Evolutionary conservation across 495 filamentous ascomycete genomes (phyloP), one percentile per base, ranked within the genome.

Genomic region (Umbilicaria muhlenbergii): DNA sequence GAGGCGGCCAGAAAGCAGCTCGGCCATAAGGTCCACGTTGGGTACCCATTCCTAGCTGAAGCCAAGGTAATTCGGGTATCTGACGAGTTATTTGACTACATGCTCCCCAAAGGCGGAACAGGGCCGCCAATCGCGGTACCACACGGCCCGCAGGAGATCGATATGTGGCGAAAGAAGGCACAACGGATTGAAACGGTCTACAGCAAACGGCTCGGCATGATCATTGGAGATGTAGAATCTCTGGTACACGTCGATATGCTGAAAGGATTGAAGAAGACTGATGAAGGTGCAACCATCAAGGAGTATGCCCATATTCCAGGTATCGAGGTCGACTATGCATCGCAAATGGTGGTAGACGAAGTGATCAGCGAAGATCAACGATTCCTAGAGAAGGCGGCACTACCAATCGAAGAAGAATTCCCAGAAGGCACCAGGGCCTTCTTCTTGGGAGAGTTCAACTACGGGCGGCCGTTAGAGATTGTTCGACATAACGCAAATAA

Each of bases 41-140:
- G 92, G 42, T 99, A 92, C 58, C 92, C 92, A 6, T 96, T 93
- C 62, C 60, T 99, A 49, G 84, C 92, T 52, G 92, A 99, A 67
- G 92, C 83, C 37, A 86, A 86, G 56, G 81, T 96, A 17, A 68
- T 81, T 41, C 74, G 76, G 32, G 83, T 99, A 3, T 93, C 86
- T 1, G 92, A 99, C 55, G 89, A 96, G 58, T 66, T 96, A 11
- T 96, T 95, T 56, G 78, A 85, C 52, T 99, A 96, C 56, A 61
- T 73, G n/a, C 63, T 83, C 39, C 71, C 82, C 13, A 62, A 69
- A 15, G 72, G 74, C 43, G 74, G 75, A 32, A 51, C 67, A 14
- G 56, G 56, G n/a, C 78, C 80, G 43, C 66, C 75, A 15, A 62
- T 84, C 11, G 62, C 74, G 39, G 68, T 69, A 34, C 80, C 84